Conservation (phyloP, 345 rosid species). For the Populus alba region DNA sequence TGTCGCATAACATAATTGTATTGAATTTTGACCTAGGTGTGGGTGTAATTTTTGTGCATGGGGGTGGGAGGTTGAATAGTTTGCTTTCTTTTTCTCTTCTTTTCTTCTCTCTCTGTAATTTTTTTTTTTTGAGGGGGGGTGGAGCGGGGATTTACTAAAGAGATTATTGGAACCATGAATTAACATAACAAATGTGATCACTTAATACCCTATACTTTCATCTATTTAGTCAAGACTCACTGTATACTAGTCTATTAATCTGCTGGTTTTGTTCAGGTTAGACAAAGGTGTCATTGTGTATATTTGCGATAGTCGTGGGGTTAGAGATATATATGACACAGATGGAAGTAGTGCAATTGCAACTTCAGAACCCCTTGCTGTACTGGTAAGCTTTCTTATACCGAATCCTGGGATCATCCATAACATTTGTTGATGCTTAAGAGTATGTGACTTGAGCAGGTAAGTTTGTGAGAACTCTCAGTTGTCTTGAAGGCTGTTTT, state of each 20-base stretch:
- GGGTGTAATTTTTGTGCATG: background rate
- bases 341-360: conserved; percentile 81
- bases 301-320: conserved; percentile 79
- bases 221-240: background rate
- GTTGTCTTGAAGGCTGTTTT: background rate
- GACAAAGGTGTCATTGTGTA: conserved; percentile 94
- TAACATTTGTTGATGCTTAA: background rate
- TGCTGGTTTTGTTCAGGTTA: conserved; percentile 53
- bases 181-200: background rate
- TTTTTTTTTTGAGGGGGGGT: too few species aligned
- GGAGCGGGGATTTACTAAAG: background rate
- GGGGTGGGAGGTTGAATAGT: background rate
- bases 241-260: background rate
- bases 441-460: background rate
- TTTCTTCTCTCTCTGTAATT: background rate
- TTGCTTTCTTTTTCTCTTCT: background rate
- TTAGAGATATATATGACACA: conserved; percentile 86
- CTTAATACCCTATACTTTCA: background rate
- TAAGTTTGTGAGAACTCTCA: background rate
- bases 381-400: conserved; percentile 48
- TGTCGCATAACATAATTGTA: too few species aligned
- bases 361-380: conserved; percentile 77
- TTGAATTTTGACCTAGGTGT: background rate
- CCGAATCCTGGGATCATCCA: background rate
- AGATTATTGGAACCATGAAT: background rate